Conservation (phyloP, 1,284 basidiomycete genomes). For the Trametes pubescens region DNA sequence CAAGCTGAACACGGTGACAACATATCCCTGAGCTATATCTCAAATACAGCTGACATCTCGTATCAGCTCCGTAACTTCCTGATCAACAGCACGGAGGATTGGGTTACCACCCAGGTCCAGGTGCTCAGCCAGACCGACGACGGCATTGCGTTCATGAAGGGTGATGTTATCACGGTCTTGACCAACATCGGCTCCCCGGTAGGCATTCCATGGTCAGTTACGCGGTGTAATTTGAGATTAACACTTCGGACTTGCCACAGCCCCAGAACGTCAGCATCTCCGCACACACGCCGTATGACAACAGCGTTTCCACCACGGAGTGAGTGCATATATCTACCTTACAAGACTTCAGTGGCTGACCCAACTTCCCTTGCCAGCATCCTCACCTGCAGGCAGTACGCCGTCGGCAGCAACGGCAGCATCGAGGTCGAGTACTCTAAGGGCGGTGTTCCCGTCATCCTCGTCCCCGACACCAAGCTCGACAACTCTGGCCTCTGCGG, state of each 20-base stretch:
- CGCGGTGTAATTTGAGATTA: conserved; percentile 7
- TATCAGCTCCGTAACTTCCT: conserved; percentile 69
- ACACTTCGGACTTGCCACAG: conserved; percentile 42
- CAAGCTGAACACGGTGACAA: conserved; percentile 65
- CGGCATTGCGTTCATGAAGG: conserved; percentile 78
- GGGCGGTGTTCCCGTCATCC: conserved; percentile 65
- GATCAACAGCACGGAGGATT: conserved; percentile 61
- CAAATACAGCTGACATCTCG: conserved; percentile 1
- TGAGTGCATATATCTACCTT: conserved; percentile 43
- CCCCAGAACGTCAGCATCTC: conserved; percentile 62
- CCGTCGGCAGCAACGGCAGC: conserved; percentile 67
- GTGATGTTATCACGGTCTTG: conserved; percentile 70
- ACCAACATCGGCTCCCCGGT: conserved; percentile 84
- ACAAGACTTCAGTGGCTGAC: neutral
- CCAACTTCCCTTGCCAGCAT: conserved; percentile 49
- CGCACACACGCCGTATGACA: conserved; percentile 60
- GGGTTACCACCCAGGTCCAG: conserved; percentile 63
- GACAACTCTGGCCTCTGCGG: conserved; percentile 51
- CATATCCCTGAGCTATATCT: neutral
- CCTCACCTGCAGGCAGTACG: conserved; percentile 68
- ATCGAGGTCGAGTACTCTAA: conserved; percentile 64
- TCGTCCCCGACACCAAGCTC: conserved; percentile 54
- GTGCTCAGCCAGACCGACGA: conserved; percentile 65
- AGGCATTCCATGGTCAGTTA: conserved; percentile 34
- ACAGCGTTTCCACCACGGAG: conserved; percentile 61